Evolutionary conservation across 2,329 filamentous ascomycete species (phyloP).

Genomic region (Didymella arachidicola): DNA sequence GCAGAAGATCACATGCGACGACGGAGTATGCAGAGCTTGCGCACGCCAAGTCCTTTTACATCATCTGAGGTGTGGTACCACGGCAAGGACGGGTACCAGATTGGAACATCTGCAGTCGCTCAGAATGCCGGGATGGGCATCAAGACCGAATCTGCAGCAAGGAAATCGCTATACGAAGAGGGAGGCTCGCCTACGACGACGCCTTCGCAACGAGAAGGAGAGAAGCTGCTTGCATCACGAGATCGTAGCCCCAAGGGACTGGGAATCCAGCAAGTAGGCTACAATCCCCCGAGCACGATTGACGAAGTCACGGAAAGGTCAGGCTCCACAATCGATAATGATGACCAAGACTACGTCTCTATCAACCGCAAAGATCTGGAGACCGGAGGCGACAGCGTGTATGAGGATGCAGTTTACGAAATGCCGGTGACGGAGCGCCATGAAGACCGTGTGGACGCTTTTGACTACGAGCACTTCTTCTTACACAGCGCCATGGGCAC

Average conservation of each 20-base stretch:
- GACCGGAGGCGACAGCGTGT: constrained; percentile 47
- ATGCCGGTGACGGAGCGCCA: constrained; percentile 65
- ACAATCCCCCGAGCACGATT: constrained; percentile 31
- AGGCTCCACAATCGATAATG: constrained; percentile 31
- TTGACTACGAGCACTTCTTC: constrained; percentile 97
- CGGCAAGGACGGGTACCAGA: constrained; percentile 46
- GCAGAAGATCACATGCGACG: constrained; percentile 80
- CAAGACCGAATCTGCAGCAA: constrained; percentile 36
- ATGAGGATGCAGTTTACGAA: constrained; percentile 56
- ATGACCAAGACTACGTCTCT: constrained; percentile 53
- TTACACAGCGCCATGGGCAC: constrained; percentile 89
- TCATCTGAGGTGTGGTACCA: constrained; percentile 69
- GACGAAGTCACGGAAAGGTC: constrained; percentile 36
- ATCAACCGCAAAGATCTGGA: constrained; percentile 40
- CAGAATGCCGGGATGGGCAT: constrained; percentile 43
- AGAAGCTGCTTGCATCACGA: constrained; percentile 20
- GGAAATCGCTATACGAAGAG: constrained; percentile 33
- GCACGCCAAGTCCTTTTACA: constrained; percentile 80
- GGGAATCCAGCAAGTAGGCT: constrained; percentile 33
- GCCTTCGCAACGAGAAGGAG: constrained; percentile 29
- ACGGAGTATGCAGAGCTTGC: constrained; percentile 76
- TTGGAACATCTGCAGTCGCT: constrained; percentile 32
- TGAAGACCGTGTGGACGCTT: constrained; percentile 92
- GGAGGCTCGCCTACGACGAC: constrained; percentile 25
- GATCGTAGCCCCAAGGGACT: constrained; percentile 14